Conservation (phyloP, 108 stramenopile genomes). For the Cyclostephanos tholiformis region DNA sequence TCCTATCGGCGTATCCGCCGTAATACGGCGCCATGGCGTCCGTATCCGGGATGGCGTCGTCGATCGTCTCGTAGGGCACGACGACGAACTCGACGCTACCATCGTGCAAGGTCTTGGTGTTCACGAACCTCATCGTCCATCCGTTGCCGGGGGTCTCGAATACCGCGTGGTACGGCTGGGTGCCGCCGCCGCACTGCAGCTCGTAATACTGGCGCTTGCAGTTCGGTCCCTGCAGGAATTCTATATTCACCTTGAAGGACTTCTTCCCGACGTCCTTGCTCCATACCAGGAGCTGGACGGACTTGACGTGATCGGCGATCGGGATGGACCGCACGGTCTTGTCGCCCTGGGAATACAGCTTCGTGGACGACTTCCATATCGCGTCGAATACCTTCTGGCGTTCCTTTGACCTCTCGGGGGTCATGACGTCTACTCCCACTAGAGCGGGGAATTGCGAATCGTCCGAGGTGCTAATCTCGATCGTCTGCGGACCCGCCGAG, state of each 20-base stretch:
- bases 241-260: conserved; percentile 62
- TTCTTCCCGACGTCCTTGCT: conserved; percentile 65
- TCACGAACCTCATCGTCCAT: conserved; percentile 53
- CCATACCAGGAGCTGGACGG: conserved; percentile 69
- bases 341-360: conserved; percentile 49
- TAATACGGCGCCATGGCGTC: conserved; percentile 23
- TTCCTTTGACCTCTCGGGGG: conserved; percentile 56
- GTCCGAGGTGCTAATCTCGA: conserved; percentile 61
- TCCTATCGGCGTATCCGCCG: conserved; percentile 28
- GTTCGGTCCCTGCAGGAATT: conserved; percentile 69
- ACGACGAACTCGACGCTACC: conserved; percentile 55
- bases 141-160: conserved; percentile 65
- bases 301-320: conserved; percentile 66
- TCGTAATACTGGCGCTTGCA: conserved; percentile 53
- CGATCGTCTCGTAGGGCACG: conserved; percentile 56
- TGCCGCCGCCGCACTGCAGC: conserved; percentile 65
- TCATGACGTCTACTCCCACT: conserved; percentile 63
- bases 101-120: conserved; percentile 68
- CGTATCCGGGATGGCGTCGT: conserved; percentile 16
- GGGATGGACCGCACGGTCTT: conserved; percentile 65
- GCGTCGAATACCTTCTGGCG: conserved; percentile 56
- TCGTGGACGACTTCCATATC: conserved; percentile 51
- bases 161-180: conserved; percentile 66
- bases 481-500: conserved; percentile 51
- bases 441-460: conserved; percentile 61